Evolutionary conservation across 768 basidiomycete species (phyloP).

Genomic region (Lanmaoa rubissima): DNA sequence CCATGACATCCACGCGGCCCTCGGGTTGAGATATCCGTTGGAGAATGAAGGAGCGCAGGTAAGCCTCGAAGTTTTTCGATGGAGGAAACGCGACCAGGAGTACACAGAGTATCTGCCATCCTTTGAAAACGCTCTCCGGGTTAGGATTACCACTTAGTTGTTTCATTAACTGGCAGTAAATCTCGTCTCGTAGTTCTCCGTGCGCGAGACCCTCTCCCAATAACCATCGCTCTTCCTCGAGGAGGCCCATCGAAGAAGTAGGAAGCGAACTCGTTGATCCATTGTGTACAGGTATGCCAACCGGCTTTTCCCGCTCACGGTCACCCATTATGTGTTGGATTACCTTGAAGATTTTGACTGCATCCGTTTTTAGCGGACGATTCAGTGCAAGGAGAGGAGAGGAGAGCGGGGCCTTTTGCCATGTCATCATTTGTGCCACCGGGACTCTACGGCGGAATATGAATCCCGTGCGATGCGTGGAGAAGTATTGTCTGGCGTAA

Average conservation of each 20-base stretch:
- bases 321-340: conserved; percentile 95
- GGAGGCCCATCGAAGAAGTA: conserved; percentile 43
- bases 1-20: conserved; percentile 85
- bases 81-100: conserved; percentile 90
- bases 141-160: conserved; percentile 83
- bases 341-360: conserved; percentile 82
- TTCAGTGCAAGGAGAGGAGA: conserved; percentile 75
- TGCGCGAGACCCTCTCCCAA: conserved; percentile 75
- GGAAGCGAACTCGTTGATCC: conserved; percentile 43
- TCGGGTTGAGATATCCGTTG: conserved; percentile 64
- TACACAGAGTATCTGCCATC: conserved; percentile 92
- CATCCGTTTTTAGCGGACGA: conserved; percentile 66
- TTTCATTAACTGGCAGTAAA: conserved; percentile 92
- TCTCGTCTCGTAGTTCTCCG: conserved; percentile 87
- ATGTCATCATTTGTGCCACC: conserved; percentile 83
- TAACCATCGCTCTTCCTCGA: conserved; percentile 89
- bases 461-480: conserved; percentile 85
- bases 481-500: conserved; percentile 86
- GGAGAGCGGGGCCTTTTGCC: conserved; percentile 78
- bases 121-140: conserved; percentile 83
- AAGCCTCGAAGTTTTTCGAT: conserved; percentile 88
- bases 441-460: conserved; percentile 82
- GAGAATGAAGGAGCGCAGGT: conserved; percentile 77
- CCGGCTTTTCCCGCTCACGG: conserved; percentile 65
- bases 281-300: conserved; percentile 46